Evolutionary conservation across 2,329 filamentous ascomycete genomes (phyloP).

Genomic region (Cytospora chrysosperma): DNA sequence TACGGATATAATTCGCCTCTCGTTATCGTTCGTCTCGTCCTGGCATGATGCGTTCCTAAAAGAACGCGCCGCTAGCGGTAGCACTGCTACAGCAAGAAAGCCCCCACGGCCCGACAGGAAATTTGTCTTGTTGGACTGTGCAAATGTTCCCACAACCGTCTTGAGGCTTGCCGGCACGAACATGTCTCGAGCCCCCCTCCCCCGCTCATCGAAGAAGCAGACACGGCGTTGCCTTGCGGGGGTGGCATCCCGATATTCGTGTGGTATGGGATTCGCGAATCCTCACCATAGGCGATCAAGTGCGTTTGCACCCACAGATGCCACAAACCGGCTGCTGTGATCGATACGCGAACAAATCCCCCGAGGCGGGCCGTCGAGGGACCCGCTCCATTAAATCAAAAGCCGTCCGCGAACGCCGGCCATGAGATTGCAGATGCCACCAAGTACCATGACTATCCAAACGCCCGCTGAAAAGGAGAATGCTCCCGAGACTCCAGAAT

Average conservation of each 20-base stretch:
- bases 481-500: neutral
- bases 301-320: neutral
- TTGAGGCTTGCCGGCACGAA: neutral
- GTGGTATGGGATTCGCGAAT: neutral
- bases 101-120: neutral
- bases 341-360: neutral
- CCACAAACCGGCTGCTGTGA: neutral
- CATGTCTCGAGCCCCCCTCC: neutral
- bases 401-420: slow-evolving; percentile 3
- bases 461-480: slow-evolving; percentile 16
- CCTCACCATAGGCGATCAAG: neutral
- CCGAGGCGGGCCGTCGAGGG: neutral
- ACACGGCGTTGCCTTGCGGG: neutral
- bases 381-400: neutral
- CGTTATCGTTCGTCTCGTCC: slow-evolving; percentile 19
- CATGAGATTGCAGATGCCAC: neutral
- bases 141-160: neutral
- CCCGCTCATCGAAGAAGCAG: neutral
- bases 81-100: neutral
- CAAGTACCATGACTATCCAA: slow-evolving; percentile 17
- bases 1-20: neutral
- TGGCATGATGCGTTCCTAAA: neutral
- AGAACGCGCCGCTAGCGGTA: neutral
- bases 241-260: neutral
- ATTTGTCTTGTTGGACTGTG: neutral